Percentiles rank a stretch among this genome's conserved stretches.
Conservation (phyloP, 495 filamentous ascomycete species). For the Neurospora sp. region DNA sequence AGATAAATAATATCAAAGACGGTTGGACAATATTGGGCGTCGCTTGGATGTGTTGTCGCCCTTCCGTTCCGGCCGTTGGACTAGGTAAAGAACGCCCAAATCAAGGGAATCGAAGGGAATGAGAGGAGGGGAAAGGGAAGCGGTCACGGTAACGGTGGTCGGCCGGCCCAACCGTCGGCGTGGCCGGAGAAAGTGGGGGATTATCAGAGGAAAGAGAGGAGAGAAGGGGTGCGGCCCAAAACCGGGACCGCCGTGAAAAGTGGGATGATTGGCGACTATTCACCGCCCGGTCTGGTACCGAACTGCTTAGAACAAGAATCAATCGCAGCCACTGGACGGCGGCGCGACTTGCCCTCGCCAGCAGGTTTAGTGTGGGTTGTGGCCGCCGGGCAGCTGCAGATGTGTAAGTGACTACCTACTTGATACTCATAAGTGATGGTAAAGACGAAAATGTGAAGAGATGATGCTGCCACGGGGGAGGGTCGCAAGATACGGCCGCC, state of each 20-base stretch:
- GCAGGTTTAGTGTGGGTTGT: background rate
- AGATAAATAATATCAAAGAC: background rate
- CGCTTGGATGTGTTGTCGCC: background rate
- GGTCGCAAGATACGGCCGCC: background rate
- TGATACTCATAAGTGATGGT: background rate
- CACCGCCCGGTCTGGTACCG: background rate
- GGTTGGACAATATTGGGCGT: background rate
- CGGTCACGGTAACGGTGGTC: background rate
- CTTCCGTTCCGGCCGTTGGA: background rate
- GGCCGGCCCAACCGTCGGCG: background rate
- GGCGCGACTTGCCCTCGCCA: background rate
- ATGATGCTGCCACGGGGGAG: background rate
- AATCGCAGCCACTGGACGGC: background rate
- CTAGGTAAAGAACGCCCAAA: background rate
- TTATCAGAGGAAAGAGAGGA: background rate
- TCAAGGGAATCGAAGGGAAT: background rate
- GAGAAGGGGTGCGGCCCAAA: background rate
- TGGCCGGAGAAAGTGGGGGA: slow-evolving; percentile 1
- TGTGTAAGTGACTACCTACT: background rate
- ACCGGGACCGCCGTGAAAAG: background rate
- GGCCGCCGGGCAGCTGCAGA: background rate
- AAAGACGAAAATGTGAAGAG: background rate
- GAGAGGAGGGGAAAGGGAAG: background rate
- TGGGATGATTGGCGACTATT: background rate
- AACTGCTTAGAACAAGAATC: background rate